A percentile compares a stretch with the other conserved stretches of the same genome.
phyloP scores from a whole-genome alignment of 257 asterid genomes.

The Anisodus tanguticus region DNA sequence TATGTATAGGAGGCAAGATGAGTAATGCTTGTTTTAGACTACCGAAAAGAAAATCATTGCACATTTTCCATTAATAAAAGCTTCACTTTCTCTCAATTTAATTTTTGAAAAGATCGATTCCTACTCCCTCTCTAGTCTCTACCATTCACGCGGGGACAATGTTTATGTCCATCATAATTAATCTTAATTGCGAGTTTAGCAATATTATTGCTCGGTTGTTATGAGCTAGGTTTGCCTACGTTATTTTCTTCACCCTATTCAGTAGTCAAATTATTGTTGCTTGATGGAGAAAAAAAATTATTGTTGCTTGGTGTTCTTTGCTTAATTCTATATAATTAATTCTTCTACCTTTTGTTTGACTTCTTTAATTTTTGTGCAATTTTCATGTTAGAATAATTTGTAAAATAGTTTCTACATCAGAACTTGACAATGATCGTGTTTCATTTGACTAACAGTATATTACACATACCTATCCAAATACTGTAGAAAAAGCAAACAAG shows the following conservation, averaged over 20 bases:
- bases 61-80: neutral
- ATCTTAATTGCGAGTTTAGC: neutral
- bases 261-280: constrained; percentile 15
- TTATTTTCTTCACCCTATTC: neutral
- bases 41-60: neutral
- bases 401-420: neutral
- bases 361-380: neutral
- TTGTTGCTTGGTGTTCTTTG: neutral
- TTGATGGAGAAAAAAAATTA: neutral
- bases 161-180: neutral
- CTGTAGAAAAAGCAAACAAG: neutral
- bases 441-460: neutral
- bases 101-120: neutral
- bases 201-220: constrained; percentile 18
- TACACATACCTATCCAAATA: neutral
- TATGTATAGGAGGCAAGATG: neutral
- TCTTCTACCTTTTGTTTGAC: neutral
- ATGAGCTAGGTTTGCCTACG: neutral
- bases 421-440: neutral
- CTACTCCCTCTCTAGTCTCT: neutral
- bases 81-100: neutral
- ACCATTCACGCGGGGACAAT: neutral
- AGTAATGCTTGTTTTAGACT: neutral
- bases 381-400: neutral
- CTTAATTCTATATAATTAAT: neutral